A percentile compares a stretch with the other conserved stretches of the same genome.
Evolutionary conservation across 345 rosid genomes (phyloP).

Genomic region (Melaleuca quinquenervia): DNA sequence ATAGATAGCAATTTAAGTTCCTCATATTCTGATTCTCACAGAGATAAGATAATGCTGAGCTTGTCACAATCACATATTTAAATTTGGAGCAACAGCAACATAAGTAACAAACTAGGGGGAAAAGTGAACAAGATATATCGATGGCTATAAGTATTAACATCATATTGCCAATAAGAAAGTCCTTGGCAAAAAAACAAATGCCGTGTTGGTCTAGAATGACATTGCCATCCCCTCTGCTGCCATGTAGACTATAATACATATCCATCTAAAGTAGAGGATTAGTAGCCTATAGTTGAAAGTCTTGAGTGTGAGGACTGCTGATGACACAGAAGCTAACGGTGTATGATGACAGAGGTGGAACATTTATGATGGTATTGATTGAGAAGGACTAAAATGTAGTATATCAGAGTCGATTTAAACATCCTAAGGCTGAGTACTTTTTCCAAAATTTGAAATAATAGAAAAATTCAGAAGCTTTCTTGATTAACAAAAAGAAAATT

Average conservation of each 20-base stretch:
- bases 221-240: background rate
- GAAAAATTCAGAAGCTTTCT: background rate
- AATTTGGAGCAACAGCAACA: background rate
- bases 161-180: background rate
- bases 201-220: background rate
- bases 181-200: background rate
- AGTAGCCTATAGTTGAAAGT: background rate
- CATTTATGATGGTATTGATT: background rate
- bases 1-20: background rate
- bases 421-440: background rate
- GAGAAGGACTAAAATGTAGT: background rate
- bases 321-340: background rate
- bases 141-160: background rate
- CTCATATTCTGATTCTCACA: background rate
- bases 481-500: background rate
- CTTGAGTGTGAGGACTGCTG: background rate
- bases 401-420: background rate
- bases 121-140: background rate
- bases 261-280: background rate
- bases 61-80: background rate
- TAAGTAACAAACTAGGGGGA: background rate
- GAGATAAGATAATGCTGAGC: background rate
- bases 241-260: background rate
- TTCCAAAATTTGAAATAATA: background rate
- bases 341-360: background rate